Evolutionary conservation across 768 basidiomycete species (phyloP), one percentile per base, ranked within the genome.

Genomic region (Auriscalpium microsporum): DNA sequence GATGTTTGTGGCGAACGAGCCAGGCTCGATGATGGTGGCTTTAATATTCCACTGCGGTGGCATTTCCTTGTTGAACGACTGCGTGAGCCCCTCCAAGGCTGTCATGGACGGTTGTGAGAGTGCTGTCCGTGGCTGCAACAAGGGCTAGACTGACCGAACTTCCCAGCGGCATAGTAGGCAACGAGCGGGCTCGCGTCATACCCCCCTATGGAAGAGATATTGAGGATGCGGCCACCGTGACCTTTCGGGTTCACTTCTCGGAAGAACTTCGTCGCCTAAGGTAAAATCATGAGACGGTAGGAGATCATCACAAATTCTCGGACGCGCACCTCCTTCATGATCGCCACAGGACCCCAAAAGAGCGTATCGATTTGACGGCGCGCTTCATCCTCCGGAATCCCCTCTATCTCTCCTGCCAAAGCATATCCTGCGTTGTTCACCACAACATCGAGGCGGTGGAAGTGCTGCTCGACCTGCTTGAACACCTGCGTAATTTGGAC

Each of bases 101-200:
- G 33, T 19, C 21, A 11, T 11, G 16, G 52, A 19, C 13, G 14
- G 8, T 21, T 7, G 16, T 28, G 44, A 19, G 8, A 10, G 49
- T n/a, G 4, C 9, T 36, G 33, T 47, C 9, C 45, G 19, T 4
- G 33, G 10, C 8, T 13, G 10, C 8, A 21, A 13, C 33, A 9
- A 13, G 1, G n/a, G 7, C 8, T 13, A n/a, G 17, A 36, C 70
- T 10, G 44, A 73, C 72, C 72, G 50, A 73, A 73, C 60, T 73
- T 73, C 38, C 62, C 66, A 14, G 71, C 68, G 28, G 58, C 61
- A 59, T 72, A 72, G 56, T 64, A 72, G 3, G 68, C 59, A 33
- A 71, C 46, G 10, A 60, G 66, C 1, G 68, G 68, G 45, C 65
- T 68, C n/a, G 62, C 69, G 3, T 45, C 58, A 54, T 68, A 72